Conservation (phyloP, 768 basidiomycete genomes). For the Mycena metata region DNA sequence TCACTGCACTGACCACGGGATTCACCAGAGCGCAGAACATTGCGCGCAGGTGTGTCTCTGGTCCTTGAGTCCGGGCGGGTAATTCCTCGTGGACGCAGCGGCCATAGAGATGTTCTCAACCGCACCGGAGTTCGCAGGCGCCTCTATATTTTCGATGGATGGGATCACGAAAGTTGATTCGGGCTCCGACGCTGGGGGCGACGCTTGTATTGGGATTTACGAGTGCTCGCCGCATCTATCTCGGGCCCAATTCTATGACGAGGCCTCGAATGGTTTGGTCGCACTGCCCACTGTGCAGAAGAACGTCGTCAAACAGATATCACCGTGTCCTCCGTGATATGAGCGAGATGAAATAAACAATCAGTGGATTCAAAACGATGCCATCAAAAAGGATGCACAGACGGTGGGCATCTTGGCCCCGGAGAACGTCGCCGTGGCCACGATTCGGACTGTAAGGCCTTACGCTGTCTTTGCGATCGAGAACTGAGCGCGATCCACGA, state of each 20-base stretch:
- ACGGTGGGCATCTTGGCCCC: slow-evolving; percentile 5
- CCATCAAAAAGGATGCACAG: slow-evolving; percentile 9
- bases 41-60: slow-evolving; percentile 3
- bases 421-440: slow-evolving; percentile 9
- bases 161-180: slow-evolving; percentile 10
- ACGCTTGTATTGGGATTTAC: slow-evolving; percentile 16
- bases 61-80: slow-evolving; percentile 8
- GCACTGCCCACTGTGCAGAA: slow-evolving; percentile 18
- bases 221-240: slow-evolving; percentile 14
- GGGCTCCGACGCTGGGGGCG: slow-evolving; percentile 5
- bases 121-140: slow-evolving; percentile 15
- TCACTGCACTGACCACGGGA: slow-evolving; percentile 6
- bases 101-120: slow-evolving; percentile 8
- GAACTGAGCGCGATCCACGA: too few species aligned
- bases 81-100: slow-evolving; percentile 7
- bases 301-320: slow-evolving; percentile 12
- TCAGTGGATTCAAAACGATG: slow-evolving; percentile 19
- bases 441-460: slow-evolving; percentile 9
- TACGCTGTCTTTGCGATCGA: background rate
- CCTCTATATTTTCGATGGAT: slow-evolving; percentile 13
- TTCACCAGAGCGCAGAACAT: slow-evolving; percentile 13
- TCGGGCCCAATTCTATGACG: slow-evolving; percentile 11
- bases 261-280: slow-evolving; percentile 12
- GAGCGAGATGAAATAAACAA: background rate
- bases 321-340: background rate